Evolutionary conservation across 78 protist genomes (phyloP), one percentile per base, ranked within the genome.

Genomic region (Pelomyxa schiedti): DNA sequence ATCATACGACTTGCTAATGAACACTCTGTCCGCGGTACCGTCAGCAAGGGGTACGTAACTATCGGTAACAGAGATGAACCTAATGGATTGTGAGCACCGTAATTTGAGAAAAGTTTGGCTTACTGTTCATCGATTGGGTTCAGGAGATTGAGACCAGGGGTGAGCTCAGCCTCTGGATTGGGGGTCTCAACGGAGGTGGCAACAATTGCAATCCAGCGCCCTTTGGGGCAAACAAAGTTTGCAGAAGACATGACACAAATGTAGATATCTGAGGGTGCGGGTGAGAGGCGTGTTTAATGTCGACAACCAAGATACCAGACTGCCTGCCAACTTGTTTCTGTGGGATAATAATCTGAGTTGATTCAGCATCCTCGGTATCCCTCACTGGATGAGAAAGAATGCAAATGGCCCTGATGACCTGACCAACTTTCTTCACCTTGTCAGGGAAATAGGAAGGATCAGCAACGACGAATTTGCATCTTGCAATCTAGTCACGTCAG

Each of bases 401-500:
- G 87, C 98, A 94, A 77, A 98, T 95, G 90, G 89, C 74, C 22
- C 99, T 92, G 66, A 93, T 91, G 8, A 90, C 86, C 42, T 43
- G 78, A 5, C 95, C 98, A 24, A 28, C 52, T 81, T 69, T 41
- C 64, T 72, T 47, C 74, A 79, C 91, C 80, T 80, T 78, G 74
- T 83, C 93, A n/a, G 96, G 91, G 95, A 96, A 94, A 90, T 97
- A 96, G 39, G 93, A 76, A 4, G 98, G 98, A 85, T 96, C 99
- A 32, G 94, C 96, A 8, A 94, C 53, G n/a, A 96, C 76, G 40
- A 47, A 22, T 81, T 78, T 75, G 74, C 83, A 32, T 69, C 39
- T 37, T 77, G 83, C 92, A 16, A 42, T 39, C n/a, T n/a, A n/a
- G n/a, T n/a, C 76, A 65, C 30, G 67, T 58, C 69, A 26, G 32